phyloP scores from a whole-genome alignment of 2,329 filamentous ascomycete genomes.

The Ophiostoma montium region DNA sequence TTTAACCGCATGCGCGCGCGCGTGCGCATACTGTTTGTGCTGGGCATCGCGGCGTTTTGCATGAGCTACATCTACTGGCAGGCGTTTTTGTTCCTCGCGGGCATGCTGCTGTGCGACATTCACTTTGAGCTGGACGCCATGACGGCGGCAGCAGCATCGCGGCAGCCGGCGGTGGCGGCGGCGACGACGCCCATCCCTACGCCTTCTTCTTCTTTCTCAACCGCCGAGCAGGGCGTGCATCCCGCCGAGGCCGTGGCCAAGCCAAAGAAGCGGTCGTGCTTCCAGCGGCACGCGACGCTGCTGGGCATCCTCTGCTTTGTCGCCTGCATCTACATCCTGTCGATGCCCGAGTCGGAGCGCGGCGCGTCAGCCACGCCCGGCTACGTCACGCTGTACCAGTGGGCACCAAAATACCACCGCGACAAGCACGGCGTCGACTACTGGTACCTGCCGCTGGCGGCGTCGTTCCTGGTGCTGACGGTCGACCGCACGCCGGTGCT shows the following conservation, averaged over 20 bases:
- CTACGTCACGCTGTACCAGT: slow-evolving; percentile 7
- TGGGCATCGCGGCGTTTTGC: slow-evolving; percentile 8
- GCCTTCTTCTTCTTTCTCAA: no score
- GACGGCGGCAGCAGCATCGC: slow-evolving; percentile 14
- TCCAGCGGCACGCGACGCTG: background rate
- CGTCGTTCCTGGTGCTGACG: slow-evolving; percentile 16
- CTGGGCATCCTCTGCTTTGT: slow-evolving; percentile 28
- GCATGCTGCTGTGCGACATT: slow-evolving; percentile 21
- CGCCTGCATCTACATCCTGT: slow-evolving; percentile 1
- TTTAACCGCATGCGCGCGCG: slow-evolving; percentile 15
- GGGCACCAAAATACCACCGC: slow-evolving; percentile 13
- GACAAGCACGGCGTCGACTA: slow-evolving; percentile 19
- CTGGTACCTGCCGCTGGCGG: slow-evolving; percentile 17
- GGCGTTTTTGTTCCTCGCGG: slow-evolving; percentile 19
- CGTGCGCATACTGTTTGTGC: slow-evolving; percentile 9
- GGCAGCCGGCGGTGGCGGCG: slow-evolving; percentile 2
- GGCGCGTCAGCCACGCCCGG: slow-evolving; percentile 11
- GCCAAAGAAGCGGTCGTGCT: background rate
- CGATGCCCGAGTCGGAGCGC: slow-evolving; percentile 14
- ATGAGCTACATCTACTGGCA: slow-evolving; percentile 16
- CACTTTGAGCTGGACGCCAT: slow-evolving; percentile 13
- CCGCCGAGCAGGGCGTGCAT: no score
- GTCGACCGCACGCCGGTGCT: slow-evolving; percentile 15
- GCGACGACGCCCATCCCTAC: background rate
- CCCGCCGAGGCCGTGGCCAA: no score